These are phyloP conservation scores for Elasticomyces elasticus DNA, from an alignment of 495 filamentous ascomycete genomes.

Conservation along the genomic window DNA sequence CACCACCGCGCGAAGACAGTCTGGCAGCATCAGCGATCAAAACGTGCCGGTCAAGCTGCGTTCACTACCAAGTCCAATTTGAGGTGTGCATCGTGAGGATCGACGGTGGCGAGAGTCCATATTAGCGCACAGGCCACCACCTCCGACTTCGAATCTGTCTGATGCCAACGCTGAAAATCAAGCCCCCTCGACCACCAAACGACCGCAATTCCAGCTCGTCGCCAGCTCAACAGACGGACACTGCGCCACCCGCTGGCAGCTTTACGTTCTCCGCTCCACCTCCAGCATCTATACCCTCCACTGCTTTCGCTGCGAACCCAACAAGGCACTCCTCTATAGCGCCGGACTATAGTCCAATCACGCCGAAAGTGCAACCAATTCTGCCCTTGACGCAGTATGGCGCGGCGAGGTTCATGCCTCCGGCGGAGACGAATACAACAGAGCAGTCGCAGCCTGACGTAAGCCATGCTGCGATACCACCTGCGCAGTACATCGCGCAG, in stretches of 20 bases:
- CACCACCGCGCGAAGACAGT: too few relatives aligned
- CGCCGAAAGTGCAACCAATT: conserved; percentile 17
- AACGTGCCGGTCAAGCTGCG: too few relatives aligned
- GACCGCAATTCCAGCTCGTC: conserved; percentile 2
- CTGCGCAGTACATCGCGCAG: conserved; percentile 34
- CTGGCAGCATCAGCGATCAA: too few relatives aligned
- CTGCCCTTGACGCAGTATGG: conserved; percentile 5
- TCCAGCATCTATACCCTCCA: neutral
- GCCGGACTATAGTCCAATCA: conserved; percentile 18
- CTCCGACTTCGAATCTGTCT: too few relatives aligned
- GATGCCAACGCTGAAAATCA: conserved; percentile 8
- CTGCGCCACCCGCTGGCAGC: neutral
- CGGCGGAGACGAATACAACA: neutral
- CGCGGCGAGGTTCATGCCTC: neutral
- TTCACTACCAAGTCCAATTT: too few relatives aligned
- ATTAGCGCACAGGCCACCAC: too few relatives aligned
- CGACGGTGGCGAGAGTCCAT: too few relatives aligned
- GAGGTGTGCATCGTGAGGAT: too few relatives aligned
- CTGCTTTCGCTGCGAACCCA: neutral
- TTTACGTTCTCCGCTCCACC: conserved; percentile 10
- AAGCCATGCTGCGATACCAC: neutral
- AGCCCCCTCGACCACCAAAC: neutral
- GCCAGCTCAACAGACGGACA: neutral
- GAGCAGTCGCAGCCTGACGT: neutral
- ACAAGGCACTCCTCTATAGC: conserved; percentile 1